A percentile compares a stretch with the other conserved stretches of the same genome.
Conservation (phyloP, 2,329 filamentous ascomycete genomes). For the Penicillium sp. region DNA sequence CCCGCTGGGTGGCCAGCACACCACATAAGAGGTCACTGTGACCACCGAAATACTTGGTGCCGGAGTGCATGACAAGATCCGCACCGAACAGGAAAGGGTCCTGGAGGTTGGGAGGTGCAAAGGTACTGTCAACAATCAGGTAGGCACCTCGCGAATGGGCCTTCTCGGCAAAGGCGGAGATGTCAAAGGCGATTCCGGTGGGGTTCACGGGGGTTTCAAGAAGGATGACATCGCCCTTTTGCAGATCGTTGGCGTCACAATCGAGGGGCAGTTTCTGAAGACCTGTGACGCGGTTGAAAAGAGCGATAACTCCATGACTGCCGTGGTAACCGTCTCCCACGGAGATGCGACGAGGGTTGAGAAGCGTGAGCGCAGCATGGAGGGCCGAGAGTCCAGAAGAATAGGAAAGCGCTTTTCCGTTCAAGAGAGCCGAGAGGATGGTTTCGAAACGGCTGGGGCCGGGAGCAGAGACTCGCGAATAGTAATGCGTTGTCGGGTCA, state of each 20-base stretch:
- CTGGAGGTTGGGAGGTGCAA: conserved; percentile 82
- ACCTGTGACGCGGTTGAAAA: conserved; percentile 70
- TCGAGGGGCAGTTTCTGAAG: conserved; percentile 67
- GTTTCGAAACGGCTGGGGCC: conserved; percentile 81
- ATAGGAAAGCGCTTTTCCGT: conserved; percentile 65
- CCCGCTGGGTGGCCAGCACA: conserved; percentile 60
- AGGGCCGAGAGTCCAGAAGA: conserved; percentile 80
- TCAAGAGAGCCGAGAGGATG: conserved; percentile 68
- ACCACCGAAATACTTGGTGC: conserved; percentile 93
- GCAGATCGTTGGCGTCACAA: conserved; percentile 59
- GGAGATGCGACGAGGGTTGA: conserved; percentile 76
- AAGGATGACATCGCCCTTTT: conserved; percentile 76
- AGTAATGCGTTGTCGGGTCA: conserved; percentile 56
- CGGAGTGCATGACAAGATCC: conserved; percentile 85
- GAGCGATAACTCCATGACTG: conserved; percentile 73
- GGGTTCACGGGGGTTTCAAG: conserved; percentile 94
- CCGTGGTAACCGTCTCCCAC: conserved; percentile 88
- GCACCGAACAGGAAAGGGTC: conserved; percentile 78
- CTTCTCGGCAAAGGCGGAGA: conserved; percentile 63
- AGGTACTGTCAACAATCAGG: conserved; percentile 83
- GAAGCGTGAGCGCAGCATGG: conserved; percentile 75
- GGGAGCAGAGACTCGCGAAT: conserved; percentile 73
- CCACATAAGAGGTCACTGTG: conserved; percentile 93
- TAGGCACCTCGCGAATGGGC: conserved; percentile 68
- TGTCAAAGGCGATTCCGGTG: conserved; percentile 70